Evolutionary conservation across 805 yeast genomes (phyloP).

Genomic region (Kluyveromyces wickerhamii): DNA sequence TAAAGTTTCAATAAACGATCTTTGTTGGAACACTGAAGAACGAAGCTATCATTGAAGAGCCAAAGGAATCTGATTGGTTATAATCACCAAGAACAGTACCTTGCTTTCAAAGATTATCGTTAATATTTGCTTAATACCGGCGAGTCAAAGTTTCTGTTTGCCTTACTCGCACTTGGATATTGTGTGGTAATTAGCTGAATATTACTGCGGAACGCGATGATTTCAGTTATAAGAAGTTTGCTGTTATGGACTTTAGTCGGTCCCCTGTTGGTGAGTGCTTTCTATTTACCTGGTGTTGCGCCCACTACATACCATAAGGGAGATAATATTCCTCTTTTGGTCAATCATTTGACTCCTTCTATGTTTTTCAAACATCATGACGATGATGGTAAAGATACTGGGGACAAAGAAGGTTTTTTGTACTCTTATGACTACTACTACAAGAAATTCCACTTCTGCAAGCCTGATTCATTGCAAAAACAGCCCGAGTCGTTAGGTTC

Average conservation of each 20-base stretch:
- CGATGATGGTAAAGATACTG: slow-evolving; percentile 31
- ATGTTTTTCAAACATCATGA: slow-evolving; percentile 36
- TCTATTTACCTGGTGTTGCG: slow-evolving; percentile 93
- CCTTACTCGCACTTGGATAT: too few species aligned
- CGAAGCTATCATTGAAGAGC: too few species aligned
- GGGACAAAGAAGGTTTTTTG: slow-evolving; percentile 43
- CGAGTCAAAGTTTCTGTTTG: too few species aligned
- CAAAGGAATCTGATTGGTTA: too few species aligned
- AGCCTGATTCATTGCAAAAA: slow-evolving; percentile 45
- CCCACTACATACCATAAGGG: slow-evolving; percentile 79
- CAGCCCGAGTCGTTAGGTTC: slow-evolving; percentile 91
- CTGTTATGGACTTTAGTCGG: neutral
- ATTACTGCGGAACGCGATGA: too few species aligned
- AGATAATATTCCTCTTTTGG: slow-evolving; percentile 68
- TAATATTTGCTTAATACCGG: too few species aligned
- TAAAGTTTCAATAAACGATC: too few species aligned
- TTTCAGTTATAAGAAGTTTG: too few species aligned
- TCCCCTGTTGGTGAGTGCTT: slow-evolving; percentile 20
- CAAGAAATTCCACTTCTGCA: slow-evolving; percentile 76
- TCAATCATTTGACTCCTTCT: slow-evolving; percentile 86
- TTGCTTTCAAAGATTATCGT: too few species aligned
- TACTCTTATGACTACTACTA: slow-evolving; percentile 81
- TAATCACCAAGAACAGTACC: too few species aligned
- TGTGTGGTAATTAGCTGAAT: too few species aligned
- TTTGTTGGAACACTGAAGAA: too few species aligned